Base-by-base conservation (phyloP, 768 basidiomycete genomes). In the Boletus pseudo-olivaceus region DNA sequence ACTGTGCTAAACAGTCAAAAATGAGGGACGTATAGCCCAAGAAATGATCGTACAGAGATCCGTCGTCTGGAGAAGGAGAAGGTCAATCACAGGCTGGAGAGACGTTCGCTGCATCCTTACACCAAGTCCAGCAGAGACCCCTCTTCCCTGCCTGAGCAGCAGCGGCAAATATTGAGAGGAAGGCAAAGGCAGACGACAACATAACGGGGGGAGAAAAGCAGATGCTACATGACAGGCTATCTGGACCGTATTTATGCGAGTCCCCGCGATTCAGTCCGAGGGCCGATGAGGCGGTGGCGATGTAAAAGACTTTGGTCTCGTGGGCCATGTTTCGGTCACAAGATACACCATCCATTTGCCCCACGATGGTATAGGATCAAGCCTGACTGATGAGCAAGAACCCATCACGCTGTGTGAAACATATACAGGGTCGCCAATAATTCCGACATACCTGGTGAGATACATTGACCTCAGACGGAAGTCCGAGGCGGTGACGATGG, bases 41-140 rank as follows among this genome's bases (percentile, higher is more conserved):
- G 34, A 39, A 39, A 32, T 1, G 12, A 34, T 42, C 71, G 27
- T 39, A 73, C 72, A 75, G 67, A 10, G 67, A 34, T 30, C 29
- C 17, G 47, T 74, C 71, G 33, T 56, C 70, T 72, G 43, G 41
- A 29, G 44, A 27, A 47, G 4, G 6, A 37, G 50, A 15, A 4
- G 17, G 39, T 62, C 41, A 62, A n/a, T n/a, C 1, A 38, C 2
- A 9, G 26, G 1, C 5, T 4, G 2, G 6, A 30, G 7, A 45
- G 11, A 15, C 3, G 8, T 23, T 19, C 4, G 10, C 12, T 41
- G 11, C 0, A 2, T 46, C 11, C 66, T 55, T 53, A 72, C 71
- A 75, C 56, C 56, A 75, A 29, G 73, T 60, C 73, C 73, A 75
- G 40, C 60, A 62, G 23, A 75, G 66, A 37, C 73, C 73, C 19